Evolutionary conservation across 495 filamentous ascomycete genomes (phyloP).

Genomic region (Haplographium delicatum): DNA sequence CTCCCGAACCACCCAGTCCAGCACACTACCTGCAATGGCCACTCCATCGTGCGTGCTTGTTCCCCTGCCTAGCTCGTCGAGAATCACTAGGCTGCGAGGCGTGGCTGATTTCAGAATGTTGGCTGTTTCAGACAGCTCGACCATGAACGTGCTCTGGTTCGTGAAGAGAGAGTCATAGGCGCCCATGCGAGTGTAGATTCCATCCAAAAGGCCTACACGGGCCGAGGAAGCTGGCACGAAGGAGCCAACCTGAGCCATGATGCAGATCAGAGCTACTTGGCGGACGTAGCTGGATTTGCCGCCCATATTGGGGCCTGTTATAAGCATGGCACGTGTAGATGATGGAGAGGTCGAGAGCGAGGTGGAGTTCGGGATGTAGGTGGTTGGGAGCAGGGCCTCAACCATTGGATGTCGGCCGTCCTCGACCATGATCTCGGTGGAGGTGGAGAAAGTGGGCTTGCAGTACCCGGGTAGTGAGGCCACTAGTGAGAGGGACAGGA

Average conservation of each 20-base stretch:
- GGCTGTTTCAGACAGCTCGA: slow-evolving; percentile 87
- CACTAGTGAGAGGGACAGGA: slow-evolving; percentile 79
- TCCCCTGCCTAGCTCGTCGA: slow-evolving; percentile 93
- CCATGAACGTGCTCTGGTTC: slow-evolving; percentile 96
- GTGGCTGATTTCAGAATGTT: slow-evolving; percentile 82
- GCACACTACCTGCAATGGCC: slow-evolving; percentile 89
- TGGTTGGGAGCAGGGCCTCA: slow-evolving; percentile 78
- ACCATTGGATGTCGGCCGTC: slow-evolving; percentile 93
- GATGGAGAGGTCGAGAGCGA: slow-evolving; percentile 52
- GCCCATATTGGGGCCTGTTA: slow-evolving; percentile 98
- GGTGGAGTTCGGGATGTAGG: slow-evolving; percentile 91
- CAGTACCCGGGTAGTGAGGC: slow-evolving; percentile 83
- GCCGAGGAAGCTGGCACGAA: slow-evolving; percentile 83
- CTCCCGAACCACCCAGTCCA: slow-evolving; percentile 75
- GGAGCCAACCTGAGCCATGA: slow-evolving; percentile 92
- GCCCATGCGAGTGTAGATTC: slow-evolving; percentile 95
- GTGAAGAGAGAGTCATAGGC: slow-evolving; percentile 95
- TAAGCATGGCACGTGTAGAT: slow-evolving; percentile 68
- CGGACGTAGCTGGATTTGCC: slow-evolving; percentile 95
- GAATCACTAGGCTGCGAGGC: slow-evolving; percentile 72
- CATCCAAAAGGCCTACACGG: slow-evolving; percentile 75
- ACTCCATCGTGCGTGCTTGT: slow-evolving; percentile 94
- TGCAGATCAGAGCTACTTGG: slow-evolving; percentile 81
- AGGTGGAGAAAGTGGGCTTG: slow-evolving; percentile 68
- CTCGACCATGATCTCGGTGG: slow-evolving; percentile 61